Evolutionary conservation across 129 eudicot species (phyloP).

Genomic region (Chrysanthemum lavandulifolium): DNA sequence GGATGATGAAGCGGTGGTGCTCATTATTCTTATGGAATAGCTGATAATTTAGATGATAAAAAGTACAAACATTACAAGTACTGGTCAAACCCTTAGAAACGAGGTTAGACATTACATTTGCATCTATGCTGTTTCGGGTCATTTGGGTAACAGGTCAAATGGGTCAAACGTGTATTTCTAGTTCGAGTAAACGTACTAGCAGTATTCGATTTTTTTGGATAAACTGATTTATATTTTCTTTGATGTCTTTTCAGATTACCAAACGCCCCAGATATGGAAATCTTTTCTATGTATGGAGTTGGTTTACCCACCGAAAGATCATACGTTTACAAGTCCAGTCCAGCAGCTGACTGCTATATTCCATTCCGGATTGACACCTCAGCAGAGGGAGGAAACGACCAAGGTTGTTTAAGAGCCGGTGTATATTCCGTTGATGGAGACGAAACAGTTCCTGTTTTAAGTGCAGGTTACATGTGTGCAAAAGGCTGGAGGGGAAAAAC

Average conservation of each 20-base stretch:
- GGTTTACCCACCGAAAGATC: constrained; percentile 11
- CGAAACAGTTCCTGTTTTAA: constrained; percentile 12
- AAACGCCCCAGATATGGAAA: constrained; percentile 15
- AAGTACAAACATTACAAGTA: neutral
- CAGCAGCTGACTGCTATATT: constrained; percentile 1
- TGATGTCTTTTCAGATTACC: neutral
- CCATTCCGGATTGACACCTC: constrained; percentile 7
- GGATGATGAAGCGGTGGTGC: constrained; percentile 10
- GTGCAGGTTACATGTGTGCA: constrained; percentile 16
- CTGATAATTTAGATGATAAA: neutral
- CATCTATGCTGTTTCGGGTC: neutral
- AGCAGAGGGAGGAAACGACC: neutral
- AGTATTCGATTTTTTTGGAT: neutral
- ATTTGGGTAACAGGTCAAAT: neutral
- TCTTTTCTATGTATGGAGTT: constrained; percentile 14
- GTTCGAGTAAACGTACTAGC: too few species aligned
- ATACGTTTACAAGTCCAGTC: neutral
- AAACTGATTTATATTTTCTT: neutral
- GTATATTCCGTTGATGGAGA: constrained; percentile 16
- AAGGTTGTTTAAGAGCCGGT: constrained; percentile 3
- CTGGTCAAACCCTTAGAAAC: constrained; percentile 12
- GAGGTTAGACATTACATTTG: neutral
- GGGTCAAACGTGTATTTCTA: neutral
- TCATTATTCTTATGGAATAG: constrained; percentile 8
- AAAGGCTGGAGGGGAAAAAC: constrained; percentile 17